A percentile compares a stretch with the other conserved stretches of the same genome.
Conservation (phyloP, 345 rosid genomes). For the sweet orange (Citrus sinensis) region DNA sequence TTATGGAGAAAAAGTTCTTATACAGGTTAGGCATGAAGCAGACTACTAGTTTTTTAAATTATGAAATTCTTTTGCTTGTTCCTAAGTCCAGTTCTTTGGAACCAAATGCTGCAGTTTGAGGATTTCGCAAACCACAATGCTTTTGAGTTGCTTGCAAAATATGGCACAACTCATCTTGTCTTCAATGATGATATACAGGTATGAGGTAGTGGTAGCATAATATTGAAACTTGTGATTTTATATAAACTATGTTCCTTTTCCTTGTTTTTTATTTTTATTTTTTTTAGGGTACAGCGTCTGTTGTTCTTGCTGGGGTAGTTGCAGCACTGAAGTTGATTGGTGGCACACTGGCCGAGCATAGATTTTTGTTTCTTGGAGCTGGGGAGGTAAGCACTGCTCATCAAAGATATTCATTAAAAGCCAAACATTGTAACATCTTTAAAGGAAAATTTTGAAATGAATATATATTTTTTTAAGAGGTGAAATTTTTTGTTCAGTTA, state of each 20-base stretch:
- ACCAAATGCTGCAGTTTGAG: conserved; percentile 62
- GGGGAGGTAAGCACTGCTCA: conserved; percentile 63
- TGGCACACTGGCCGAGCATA: conserved; percentile 68
- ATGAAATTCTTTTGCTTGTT: not conserved
- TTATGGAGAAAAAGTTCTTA: conserved; percentile 84
- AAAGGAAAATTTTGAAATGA: not conserved
- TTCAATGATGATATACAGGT: conserved; percentile 98
- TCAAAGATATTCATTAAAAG: not conserved
- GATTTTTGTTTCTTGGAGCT: conserved; percentile 91
- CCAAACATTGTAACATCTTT: not conserved
- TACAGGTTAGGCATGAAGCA: conserved; percentile 49
- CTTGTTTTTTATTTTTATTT: not conserved
- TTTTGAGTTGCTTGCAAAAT: conserved; percentile 71
- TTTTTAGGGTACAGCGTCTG: conserved; percentile 89
- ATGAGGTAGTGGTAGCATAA: not conserved
- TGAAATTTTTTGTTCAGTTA: not conserved
- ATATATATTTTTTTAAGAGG: too few relatives aligned
- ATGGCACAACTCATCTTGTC: conserved; percentile 76
- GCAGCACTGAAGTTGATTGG: conserved; percentile 71
- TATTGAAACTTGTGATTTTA: not conserved
- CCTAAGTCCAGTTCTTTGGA: not conserved
- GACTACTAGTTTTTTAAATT: not conserved
- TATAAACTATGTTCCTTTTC: not conserved
- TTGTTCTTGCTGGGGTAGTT: conserved; percentile 85
- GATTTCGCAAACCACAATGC: conserved; percentile 99